Base-by-base conservation (phyloP, 1,284 basidiomycete species). In the Ustilago trichophora region DNA sequence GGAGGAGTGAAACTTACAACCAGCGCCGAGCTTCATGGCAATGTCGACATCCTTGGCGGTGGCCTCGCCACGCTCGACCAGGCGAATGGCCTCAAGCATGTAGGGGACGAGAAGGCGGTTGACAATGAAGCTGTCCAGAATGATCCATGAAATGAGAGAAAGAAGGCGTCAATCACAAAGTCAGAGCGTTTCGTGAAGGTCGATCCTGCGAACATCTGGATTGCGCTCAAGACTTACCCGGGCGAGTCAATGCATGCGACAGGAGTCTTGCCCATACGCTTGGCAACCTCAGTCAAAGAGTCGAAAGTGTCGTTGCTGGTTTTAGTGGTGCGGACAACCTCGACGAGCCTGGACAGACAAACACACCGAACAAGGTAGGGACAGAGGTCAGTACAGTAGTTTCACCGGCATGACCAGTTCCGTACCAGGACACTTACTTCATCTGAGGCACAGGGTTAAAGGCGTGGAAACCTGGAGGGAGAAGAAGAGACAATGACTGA, bases 21-120 rank as follows among this genome's bases (percentile, higher is more conserved):
- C 86, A 13, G 86, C 86, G 25, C 86, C 86, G 22, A 87, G 83
- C 80, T 86, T 85, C 86, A 87, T 87, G 31, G 86, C 86, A 11
- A 82, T 84, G 77, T 87, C 86, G 53, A 87, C 83, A 77, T 87
- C 86, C 77, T 86, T 83, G 12, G 84, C 78, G 9, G 85, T 83
- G 0, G 86, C 86, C 48, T 87, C 86, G 13, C 86, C 86, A 26
- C 86, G 83, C 76, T 87, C 86, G 18, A 86, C 82, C 83, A 87
- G 85, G 31, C 85, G 80, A 50, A 86, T 84, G 1, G 85, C 85
- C 76, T 87, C 86, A 60, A 86, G 84, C 80, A 86, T 82, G 78
- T 86, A 86, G 7, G 85, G 85, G 7, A 86, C 84, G 32, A 77
- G 78, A 13, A 86, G 76, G 24, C 85, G 83, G 77, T 86, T 86